phyloP scores from a whole-genome alignment of 179 eudicot species.

The Beta lomatogona region DNA sequence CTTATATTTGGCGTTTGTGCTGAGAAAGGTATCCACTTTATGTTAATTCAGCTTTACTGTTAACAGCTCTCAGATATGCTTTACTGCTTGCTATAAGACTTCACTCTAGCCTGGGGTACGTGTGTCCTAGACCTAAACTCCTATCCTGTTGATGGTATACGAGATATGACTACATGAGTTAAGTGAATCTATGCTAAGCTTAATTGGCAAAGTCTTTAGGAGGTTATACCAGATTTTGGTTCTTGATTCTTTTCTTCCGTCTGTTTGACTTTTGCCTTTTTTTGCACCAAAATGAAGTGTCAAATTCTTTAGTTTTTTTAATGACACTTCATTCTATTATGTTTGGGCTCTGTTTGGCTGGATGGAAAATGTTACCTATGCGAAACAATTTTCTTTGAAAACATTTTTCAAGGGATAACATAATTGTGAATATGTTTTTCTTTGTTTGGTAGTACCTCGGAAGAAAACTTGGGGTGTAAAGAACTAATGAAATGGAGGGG shows the following conservation, averaged over 20 bases:
- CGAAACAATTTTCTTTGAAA: too few relatives aligned
- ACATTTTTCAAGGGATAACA: too few relatives aligned
- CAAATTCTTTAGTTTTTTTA: background rate
- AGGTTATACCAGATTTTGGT: background rate
- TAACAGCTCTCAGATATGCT: background rate
- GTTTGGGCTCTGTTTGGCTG: too few relatives aligned
- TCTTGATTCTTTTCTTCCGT: background rate
- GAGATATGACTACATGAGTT: background rate
- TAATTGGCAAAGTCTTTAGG: background rate
- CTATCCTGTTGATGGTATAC: background rate
- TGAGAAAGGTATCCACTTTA: constrained; percentile 69
- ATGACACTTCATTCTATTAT: too few relatives aligned
- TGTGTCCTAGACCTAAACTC: background rate
- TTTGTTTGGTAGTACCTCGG: too few relatives aligned
- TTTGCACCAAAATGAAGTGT: background rate
- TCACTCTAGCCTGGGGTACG: background rate
- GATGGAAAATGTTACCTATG: too few relatives aligned
- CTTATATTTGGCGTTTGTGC: constrained; percentile 76
- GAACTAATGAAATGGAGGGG: too few relatives aligned
- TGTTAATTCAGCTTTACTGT: background rate
- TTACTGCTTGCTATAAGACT: background rate
- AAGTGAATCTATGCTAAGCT: background rate
- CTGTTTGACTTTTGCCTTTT: background rate
- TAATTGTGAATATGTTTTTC: too few relatives aligned
- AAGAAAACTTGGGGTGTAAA: too few relatives aligned